Percentiles rank a stretch among this genome's conserved stretches.
Evolutionary conservation across 768 basidiomycete genomes (phyloP).

Genomic region (Auricularia cornea): DNA sequence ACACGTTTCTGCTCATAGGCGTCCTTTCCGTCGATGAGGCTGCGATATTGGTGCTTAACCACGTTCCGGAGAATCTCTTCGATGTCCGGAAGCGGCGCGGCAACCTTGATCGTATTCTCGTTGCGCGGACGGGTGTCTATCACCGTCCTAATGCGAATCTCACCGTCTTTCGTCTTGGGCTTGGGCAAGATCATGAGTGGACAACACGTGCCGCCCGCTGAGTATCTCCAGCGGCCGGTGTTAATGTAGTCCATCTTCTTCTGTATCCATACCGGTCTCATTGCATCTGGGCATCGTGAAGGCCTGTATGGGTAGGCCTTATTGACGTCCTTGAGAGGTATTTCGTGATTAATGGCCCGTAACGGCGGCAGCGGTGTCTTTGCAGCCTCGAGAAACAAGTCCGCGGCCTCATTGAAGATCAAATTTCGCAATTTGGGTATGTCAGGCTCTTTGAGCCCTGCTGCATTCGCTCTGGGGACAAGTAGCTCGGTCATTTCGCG

Average conservation of each 20-base stretch:
- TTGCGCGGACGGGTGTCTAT: slow-evolving; percentile 1
- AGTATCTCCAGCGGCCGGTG: slow-evolving; percentile 4
- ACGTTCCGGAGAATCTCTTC: too few relatives aligned
- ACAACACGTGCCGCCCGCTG: not conserved
- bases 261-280: not conserved
- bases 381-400: not conserved
- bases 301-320: slow-evolving; percentile 1
- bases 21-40: slow-evolving; percentile 21
- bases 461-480: not conserved
- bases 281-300: slow-evolving; percentile 5
- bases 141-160: slow-evolving; percentile 1
- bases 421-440: not conserved
- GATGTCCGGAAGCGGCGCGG: not conserved
- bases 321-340: slow-evolving; percentile 1
- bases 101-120: slow-evolving; percentile 1
- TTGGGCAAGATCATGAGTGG: slow-evolving; percentile 2
- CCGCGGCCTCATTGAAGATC: not conserved
- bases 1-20: slow-evolving; percentile 26
- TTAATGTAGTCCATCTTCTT: slow-evolving; percentile 1
- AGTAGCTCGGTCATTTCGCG: not conserved
- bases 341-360: slow-evolving; percentile 4
- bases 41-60: too few relatives aligned
- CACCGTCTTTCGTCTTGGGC: not conserved
- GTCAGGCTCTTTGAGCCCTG: not conserved
- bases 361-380: not conserved